Evolutionary conservation across 2,329 filamentous ascomycete genomes (phyloP).

Genomic region (Scytalidium lignicola): DNA sequence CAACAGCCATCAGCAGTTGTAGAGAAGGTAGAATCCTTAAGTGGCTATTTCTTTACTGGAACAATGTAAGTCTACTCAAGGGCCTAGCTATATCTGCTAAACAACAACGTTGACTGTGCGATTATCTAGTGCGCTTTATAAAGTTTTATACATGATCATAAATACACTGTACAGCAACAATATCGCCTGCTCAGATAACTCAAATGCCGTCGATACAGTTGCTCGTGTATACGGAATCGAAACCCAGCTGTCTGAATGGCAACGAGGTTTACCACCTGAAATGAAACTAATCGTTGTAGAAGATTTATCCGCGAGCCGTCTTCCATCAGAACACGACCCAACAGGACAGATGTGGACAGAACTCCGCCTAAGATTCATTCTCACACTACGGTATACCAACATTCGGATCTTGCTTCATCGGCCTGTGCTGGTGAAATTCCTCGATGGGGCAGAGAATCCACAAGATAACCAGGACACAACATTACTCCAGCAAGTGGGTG

Average conservation of each 20-base stretch:
- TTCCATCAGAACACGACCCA: conserved; percentile 8
- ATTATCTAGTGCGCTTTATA: conserved; percentile 28
- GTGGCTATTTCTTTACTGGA: conserved; percentile 26
- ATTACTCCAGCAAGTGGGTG: conserved; percentile 27
- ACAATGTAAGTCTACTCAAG: conserved; percentile 30
- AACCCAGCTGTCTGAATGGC: conserved; percentile 34
- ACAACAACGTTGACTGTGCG: too few relatives aligned
- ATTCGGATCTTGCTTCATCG: conserved; percentile 36
- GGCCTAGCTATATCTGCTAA: too few relatives aligned
- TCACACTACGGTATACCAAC: conserved; percentile 36
- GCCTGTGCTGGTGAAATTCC: conserved; percentile 33
- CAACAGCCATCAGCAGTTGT: neutral
- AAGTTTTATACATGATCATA: conserved; percentile 31
- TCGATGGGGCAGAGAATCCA: conserved; percentile 20
- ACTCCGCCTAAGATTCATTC: conserved; percentile 34
- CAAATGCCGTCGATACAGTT: conserved; percentile 23
- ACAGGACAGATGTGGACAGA: conserved; percentile 11
- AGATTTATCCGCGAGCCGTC: conserved; percentile 13
- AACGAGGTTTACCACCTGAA: conserved; percentile 25
- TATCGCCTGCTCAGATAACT: conserved; percentile 29
- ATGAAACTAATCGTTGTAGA: conserved; percentile 21
- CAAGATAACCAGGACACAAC: conserved; percentile 14
- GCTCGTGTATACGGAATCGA: conserved; percentile 34
- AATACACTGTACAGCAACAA: conserved; percentile 39
- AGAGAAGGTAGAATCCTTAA: conserved; percentile 6